A percentile compares a stretch with the other conserved stretches of the same genome.
phyloP scores from a whole-genome alignment of 2,329 filamentous ascomycete species.

The Knufia petricola region DNA sequence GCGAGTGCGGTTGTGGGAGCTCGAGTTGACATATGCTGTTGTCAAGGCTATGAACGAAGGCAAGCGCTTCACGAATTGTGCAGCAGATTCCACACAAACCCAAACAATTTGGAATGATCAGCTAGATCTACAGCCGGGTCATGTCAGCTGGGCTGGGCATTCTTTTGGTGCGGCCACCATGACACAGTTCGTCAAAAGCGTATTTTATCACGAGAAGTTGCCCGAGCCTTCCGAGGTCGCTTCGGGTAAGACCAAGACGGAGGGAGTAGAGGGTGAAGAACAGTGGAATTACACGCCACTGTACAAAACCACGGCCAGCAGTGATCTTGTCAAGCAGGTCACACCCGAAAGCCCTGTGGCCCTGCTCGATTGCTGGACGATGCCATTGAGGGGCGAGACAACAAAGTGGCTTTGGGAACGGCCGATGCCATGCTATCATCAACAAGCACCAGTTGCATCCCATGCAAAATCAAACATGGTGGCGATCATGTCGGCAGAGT shows the following conservation, averaged over 20 bases:
- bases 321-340: slow-evolving; percentile 54
- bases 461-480: slow-evolving; percentile 43
- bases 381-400: slow-evolving; percentile 56
- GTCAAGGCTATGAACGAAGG: slow-evolving; percentile 57
- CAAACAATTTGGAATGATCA: slow-evolving; percentile 41
- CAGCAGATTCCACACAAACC: slow-evolving; percentile 6
- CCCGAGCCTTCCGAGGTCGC: slow-evolving; percentile 23
- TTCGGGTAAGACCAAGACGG: slow-evolving; percentile 9
- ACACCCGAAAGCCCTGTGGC: slow-evolving; percentile 57
- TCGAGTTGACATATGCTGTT: slow-evolving; percentile 61
- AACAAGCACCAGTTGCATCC: slow-evolving; percentile 39
- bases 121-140: slow-evolving; percentile 62
- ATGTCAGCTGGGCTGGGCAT: slow-evolving; percentile 67
- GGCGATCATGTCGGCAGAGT: slow-evolving; percentile 64
- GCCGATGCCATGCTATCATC: slow-evolving; percentile 60
- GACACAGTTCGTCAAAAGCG: slow-evolving; percentile 68
- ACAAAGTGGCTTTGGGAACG: slow-evolving; percentile 58
- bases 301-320: slow-evolving; percentile 48
- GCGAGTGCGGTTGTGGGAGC: slow-evolving; percentile 66
- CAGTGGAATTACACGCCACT: slow-evolving; percentile 42
- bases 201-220: slow-evolving; percentile 47
- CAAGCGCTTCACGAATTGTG: slow-evolving; percentile 35
- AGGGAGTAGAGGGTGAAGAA: slow-evolving; percentile 13
- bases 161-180: slow-evolving; percentile 69
- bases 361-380: slow-evolving; percentile 72